Evolutionary conservation across 768 basidiomycete genomes (phyloP), one percentile per base, ranked within the genome.

Genomic region (Mycena rebaudengoi): DNA sequence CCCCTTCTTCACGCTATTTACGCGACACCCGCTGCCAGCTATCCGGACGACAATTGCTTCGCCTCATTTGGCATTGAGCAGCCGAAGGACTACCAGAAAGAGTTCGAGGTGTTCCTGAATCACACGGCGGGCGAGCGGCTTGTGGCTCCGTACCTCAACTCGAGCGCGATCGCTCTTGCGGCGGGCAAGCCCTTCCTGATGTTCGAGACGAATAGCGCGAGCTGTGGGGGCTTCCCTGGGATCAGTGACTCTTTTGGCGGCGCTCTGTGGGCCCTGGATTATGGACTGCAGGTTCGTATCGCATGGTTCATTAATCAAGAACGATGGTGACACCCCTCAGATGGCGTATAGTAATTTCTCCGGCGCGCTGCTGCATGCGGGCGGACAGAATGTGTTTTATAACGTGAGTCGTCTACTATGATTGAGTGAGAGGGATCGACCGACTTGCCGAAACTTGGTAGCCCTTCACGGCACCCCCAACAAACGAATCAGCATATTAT

Each of bases 141-240:
- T 10, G 11, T 37, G 10, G 35, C 35, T 10, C 35, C 35, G 35
- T 37, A 37, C 18, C 35, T 37, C 10, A 37, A 37, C 35, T 10
- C 10, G 11, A 37, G 35, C 41, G 64, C 64, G n/a, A 48, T 58
- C 33, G 56, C 56, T n/a, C 56, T 60, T 57, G 7, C 4, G 1
- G 25, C 60, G 18, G 52, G 52, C 23, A 65, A 65, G 57, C 48
- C 49, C 52, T 73, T 90, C 32, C 67, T 89, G 53, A 89, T 91
- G 88, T 82, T 91, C 65, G 90, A 92, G 74, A 90, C 87, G 13
- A 91, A 91, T 68, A 86, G 87, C 0, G 89, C 88, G 2, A 86
- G 85, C 29, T 91, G 90, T 72, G 88, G 88, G 73, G 89, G 89
- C 26, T 90, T 90, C 70, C 72, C 83, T 5, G 90, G 89, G 0